A percentile compares a stretch with the other conserved stretches of the same genome.
Conservation (phyloP, 2,329 filamentous ascomycete genomes). For the Plectosphaerella plurivora region DNA sequence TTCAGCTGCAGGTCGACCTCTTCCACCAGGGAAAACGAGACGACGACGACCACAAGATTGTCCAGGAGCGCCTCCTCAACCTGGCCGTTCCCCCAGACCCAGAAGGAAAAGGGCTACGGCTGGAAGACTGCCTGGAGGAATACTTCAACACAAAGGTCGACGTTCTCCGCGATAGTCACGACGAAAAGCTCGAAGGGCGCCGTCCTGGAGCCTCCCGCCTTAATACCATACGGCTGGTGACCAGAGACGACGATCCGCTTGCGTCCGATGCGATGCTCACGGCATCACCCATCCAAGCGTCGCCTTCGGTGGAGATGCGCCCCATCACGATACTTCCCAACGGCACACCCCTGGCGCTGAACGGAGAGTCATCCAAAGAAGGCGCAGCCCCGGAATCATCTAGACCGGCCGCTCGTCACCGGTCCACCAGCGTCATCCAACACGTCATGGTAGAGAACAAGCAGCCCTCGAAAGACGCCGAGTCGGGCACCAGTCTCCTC, state of each 20-base stretch:
- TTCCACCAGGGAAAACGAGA: constrained; percentile 87
- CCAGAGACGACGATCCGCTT: constrained; percentile 19
- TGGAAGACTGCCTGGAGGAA: constrained; percentile 88
- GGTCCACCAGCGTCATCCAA: constrained; percentile 59
- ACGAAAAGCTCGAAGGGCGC: constrained; percentile 37
- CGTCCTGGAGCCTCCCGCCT: constrained; percentile 20
- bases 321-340: constrained; percentile 4
- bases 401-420: constrained; percentile 32
- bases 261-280: constrained; percentile 24
- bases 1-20: constrained; percentile 90
- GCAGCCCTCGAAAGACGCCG: constrained; percentile 36
- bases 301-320: constrained; percentile 15
- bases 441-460: constrained; percentile 51
- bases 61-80: constrained; percentile 87
- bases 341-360: constrained; percentile 1
- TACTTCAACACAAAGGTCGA: constrained; percentile 96
- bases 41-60: constrained; percentile 87
- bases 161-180: constrained; percentile 68
- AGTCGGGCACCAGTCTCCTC: constrained; percentile 31
- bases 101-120: constrained; percentile 65
- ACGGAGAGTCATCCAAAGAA: background rate
- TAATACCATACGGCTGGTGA: constrained; percentile 28
- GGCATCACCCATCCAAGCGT: constrained; percentile 24
- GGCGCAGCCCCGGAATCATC: constrained; percentile 13
- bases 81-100: constrained; percentile 79